phyloP scores from a whole-genome alignment of 2,329 filamentous ascomycete species.

The Cladophialophora immunda region DNA sequence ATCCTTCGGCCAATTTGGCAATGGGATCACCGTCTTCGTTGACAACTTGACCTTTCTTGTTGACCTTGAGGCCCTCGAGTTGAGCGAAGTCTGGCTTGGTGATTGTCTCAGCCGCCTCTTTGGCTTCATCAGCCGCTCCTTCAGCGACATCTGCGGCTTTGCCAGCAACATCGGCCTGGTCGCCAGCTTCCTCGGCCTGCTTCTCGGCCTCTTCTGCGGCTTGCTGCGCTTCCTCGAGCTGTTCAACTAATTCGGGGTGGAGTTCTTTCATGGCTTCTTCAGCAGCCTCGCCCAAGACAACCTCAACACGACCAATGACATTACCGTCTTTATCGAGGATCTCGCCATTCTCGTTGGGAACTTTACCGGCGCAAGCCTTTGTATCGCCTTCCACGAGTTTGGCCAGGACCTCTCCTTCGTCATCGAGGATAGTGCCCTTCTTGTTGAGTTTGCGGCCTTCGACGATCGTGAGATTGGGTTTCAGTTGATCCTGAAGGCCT shows the following conservation, averaged over 20 bases:
- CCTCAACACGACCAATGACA: slow-evolving; percentile 45
- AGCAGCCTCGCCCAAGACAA: slow-evolving; percentile 42
- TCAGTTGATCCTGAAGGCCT: slow-evolving; percentile 44
- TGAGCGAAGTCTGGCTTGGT: slow-evolving; percentile 42
- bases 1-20: slow-evolving; percentile 59
- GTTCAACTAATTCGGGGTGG: slow-evolving; percentile 40
- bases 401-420: slow-evolving; percentile 50
- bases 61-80: slow-evolving; percentile 61
- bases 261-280: slow-evolving; percentile 44
- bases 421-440: slow-evolving; percentile 45
- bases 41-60: slow-evolving; percentile 61
- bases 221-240: slow-evolving; percentile 39
- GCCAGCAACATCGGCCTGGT: slow-evolving; percentile 42
- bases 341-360: slow-evolving; percentile 47
- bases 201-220: slow-evolving; percentile 40
- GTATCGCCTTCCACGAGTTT: slow-evolving; percentile 51
- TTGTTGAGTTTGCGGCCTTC: slow-evolving; percentile 49
- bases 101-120: slow-evolving; percentile 35
- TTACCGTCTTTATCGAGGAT: slow-evolving; percentile 50
- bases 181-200: slow-evolving; percentile 36
- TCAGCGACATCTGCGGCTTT: slow-evolving; percentile 51
- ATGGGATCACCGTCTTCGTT: slow-evolving; percentile 58
- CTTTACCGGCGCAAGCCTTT: slow-evolving; percentile 46
- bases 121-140: slow-evolving; percentile 38
- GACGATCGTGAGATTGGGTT: slow-evolving; percentile 48